Percentiles rank a stretch among this genome's conserved stretches.
These are phyloP conservation scores for Termitomyces sp. DNA, from an alignment of 768 basidiomycete genomes.

Conservation along the genomic window DNA sequence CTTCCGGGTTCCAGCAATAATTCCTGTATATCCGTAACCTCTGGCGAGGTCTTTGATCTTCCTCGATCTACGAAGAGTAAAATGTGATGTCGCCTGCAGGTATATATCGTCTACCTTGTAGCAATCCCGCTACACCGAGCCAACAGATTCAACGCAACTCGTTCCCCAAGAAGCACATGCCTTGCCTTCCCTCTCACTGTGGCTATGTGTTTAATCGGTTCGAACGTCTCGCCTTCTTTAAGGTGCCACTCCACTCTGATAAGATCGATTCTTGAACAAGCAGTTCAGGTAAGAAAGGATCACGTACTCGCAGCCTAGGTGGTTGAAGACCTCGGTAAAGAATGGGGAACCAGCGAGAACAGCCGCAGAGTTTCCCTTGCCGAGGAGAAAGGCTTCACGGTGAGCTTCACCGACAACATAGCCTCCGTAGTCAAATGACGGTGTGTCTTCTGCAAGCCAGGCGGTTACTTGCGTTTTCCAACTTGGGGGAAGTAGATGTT, in stretches of 20 bases:
- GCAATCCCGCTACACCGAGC: slow-evolving; percentile 97
- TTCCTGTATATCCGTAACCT: slow-evolving; percentile 76
- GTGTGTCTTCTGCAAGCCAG: slow-evolving; percentile 93
- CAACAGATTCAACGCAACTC: slow-evolving; percentile 88
- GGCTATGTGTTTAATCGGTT: slow-evolving; percentile 81
- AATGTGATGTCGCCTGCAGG: slow-evolving; percentile 6
- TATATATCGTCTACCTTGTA: slow-evolving; percentile 60
- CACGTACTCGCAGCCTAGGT: slow-evolving; percentile 86
- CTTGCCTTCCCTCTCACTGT: slow-evolving; percentile 89
- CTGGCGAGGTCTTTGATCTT: slow-evolving; percentile 74
- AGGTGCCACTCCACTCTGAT: slow-evolving; percentile 91
- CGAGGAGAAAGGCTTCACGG: slow-evolving; percentile 83
- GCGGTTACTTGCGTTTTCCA: slow-evolving; percentile 78
- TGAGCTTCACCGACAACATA: slow-evolving; percentile 91
- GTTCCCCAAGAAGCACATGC: slow-evolving; percentile 84
- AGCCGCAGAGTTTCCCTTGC: slow-evolving; percentile 74
- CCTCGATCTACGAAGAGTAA: slow-evolving; percentile 57
- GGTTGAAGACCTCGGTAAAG: slow-evolving; percentile 87
- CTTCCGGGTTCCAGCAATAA: slow-evolving; percentile 93
- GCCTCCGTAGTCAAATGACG: slow-evolving; percentile 95
- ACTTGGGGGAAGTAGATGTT: slow-evolving; percentile 85
- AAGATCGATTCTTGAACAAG: neutral
- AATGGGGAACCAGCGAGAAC: slow-evolving; percentile 95
- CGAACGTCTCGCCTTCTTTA: slow-evolving; percentile 75
- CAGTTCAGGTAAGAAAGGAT: neutral